Evolutionary conservation across 2,329 filamentous ascomycete genomes (phyloP).

Genomic region (Sclerotinia trifoliorum): DNA sequence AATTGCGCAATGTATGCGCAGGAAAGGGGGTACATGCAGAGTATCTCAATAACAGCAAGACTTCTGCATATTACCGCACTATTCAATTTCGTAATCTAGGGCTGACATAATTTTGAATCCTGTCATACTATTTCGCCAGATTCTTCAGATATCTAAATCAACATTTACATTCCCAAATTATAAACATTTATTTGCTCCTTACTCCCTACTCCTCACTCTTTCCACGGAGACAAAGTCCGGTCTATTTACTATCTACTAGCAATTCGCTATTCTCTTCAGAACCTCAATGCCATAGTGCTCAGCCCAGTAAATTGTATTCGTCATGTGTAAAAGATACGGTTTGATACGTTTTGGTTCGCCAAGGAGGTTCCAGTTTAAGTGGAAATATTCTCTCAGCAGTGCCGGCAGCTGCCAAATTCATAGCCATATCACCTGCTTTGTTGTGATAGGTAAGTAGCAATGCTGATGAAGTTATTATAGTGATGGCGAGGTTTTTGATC

Average conservation of each 20-base stretch:
- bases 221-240: background rate
- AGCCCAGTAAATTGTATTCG: background rate
- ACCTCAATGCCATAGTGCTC: background rate
- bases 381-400: background rate
- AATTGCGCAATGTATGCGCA: no score
- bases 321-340: background rate
- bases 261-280: background rate
- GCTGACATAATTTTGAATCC: no score
- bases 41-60: no score
- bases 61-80: no score
- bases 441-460: background rate
- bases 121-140: no score
- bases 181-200: background rate
- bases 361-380: background rate
- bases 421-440: background rate
- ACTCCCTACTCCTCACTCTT: background rate
- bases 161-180: no score
- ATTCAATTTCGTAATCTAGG: no score
- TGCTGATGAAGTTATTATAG: no score
- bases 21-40: no score
- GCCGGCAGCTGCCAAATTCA: background rate
- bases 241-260: background rate
- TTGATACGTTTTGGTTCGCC: background rate
- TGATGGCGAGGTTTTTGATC: no score
- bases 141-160: no score